Base-by-base conservation (phyloP, 768 basidiomycete species). In the Tylopilus plumbeoviolaceoides region DNA sequence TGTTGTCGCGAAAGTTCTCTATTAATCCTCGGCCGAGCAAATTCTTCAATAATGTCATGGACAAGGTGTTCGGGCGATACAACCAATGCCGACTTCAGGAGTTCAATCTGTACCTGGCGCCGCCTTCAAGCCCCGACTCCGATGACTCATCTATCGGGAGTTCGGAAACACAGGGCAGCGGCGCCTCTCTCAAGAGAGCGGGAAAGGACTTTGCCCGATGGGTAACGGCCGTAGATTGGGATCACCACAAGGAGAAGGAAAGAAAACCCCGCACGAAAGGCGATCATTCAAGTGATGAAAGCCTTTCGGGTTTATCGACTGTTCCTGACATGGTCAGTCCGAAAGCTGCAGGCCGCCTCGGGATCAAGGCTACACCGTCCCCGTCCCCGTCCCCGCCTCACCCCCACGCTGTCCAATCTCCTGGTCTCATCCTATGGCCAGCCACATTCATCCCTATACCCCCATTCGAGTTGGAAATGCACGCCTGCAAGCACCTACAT, bases 401-500 rank as follows among this genome's bases (percentile, higher is more conserved):
- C 21, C 60, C 71, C n/a, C 55, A 56, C 10, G 62, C 71, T 0
- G 62, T 75, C 42, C 85, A 87, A 63, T 82, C 83, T 2, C 77
- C 83, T 7, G 87, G 88, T 1, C 67, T 89, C 7, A 62, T 89
- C 21, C 68, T 87, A 31, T 79, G 73, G 75, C 82, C 79, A 7
- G 69, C 75, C 23, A 80, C 78, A 7, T 85, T 84, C 64, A 72
- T 88, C 43, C 78, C 84, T 1, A 70, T 85, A 58, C 50, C 74
- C 1, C 75, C 85, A 21, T 62, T 66, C 4, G 86, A 87, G 62
- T 72, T 89, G 31, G 87, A 89, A 70, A 82, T 86, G 82, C 84
- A 88, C 60, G 76, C 81, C n/a, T 84, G 82, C 70, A 85, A 82
- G 68, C 76, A 83, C 61, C 69, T 88, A 45, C 84, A 89, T 62